Evolutionary conservation across 352 stramenopile species (phyloP).

Genomic region (Phytophthora niederhauseri): DNA sequence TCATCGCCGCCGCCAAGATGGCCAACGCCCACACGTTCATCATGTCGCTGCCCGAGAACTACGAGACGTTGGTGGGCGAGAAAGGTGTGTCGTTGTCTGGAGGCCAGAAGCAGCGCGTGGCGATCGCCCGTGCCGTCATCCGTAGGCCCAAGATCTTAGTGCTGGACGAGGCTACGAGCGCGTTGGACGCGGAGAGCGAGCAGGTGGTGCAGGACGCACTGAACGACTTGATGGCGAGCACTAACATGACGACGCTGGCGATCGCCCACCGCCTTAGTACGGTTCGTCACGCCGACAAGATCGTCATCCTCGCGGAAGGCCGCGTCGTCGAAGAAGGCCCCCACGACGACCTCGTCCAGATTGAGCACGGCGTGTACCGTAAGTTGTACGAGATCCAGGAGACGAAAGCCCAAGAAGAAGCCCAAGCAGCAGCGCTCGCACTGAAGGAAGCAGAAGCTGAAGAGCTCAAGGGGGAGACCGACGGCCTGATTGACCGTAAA

Average conservation of each 20-base stretch:
- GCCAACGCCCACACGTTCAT: conserved; percentile 58
- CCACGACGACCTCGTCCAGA: neutral
- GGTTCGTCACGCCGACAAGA: conserved; percentile 35
- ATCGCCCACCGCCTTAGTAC: conserved; percentile 93
- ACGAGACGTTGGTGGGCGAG: conserved; percentile 61
- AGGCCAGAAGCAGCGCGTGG: conserved; percentile 44
- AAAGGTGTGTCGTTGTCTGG: conserved; percentile 40
- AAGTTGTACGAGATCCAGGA: neutral
- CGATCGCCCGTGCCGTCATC: conserved; percentile 61
- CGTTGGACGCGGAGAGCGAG: conserved; percentile 35
- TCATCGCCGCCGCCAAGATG: conserved; percentile 59
- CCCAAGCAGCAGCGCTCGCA: neutral
- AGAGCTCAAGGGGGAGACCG: neutral
- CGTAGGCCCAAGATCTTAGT: conserved; percentile 74
- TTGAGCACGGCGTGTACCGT: neutral
- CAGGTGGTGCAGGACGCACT: conserved; percentile 6
- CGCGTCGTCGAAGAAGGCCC: neutral
- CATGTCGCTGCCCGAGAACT: conserved; percentile 81
- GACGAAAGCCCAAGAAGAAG: neutral
- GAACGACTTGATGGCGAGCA: conserved; percentile 25
- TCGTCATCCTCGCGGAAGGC: conserved; percentile 10
- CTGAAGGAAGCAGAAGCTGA: neutral
- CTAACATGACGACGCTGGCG: conserved; percentile 65
- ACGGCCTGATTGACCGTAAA: neutral
- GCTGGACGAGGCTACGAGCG: conserved; percentile 28